A percentile compares a stretch with the other conserved stretches of the same genome.
These are phyloP conservation scores for Leishmania arabica DNA, from an alignment of 208 protist genomes.

Conservation along the genomic window DNA sequence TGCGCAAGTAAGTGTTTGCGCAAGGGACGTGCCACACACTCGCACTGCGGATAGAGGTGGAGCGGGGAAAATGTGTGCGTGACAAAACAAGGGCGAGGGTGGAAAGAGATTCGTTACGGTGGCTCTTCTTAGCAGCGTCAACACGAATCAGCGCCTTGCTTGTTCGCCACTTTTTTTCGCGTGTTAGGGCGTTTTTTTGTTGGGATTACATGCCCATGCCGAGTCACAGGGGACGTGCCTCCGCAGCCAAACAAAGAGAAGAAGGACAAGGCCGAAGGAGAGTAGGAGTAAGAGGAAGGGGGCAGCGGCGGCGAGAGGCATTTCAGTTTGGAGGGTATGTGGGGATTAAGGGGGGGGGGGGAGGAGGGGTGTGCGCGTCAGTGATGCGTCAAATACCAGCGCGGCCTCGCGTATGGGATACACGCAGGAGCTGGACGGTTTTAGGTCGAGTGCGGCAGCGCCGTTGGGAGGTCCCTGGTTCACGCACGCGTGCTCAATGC, in stretches of 20 bases:
- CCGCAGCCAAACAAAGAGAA: neutral
- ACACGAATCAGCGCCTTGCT: neutral
- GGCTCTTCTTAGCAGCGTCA: neutral
- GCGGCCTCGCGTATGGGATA: neutral
- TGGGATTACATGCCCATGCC: neutral
- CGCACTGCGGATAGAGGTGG: neutral
- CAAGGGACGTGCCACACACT: neutral
- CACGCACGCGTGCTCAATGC: neutral
- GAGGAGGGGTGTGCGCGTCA: neutral
- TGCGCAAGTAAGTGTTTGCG: neutral
- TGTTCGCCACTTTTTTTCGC: neutral
- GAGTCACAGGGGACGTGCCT: neutral
- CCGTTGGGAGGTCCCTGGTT: neutral
- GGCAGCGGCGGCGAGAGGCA: neutral
- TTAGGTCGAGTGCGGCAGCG: neutral
- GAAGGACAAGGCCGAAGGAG: neutral
- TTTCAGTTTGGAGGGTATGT: neutral
- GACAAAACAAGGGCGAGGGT: constrained; percentile 5
- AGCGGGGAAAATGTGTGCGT: neutral
- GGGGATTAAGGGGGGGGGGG: neutral
- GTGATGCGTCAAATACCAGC: neutral
- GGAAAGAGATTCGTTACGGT: neutral
- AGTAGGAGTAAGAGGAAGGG: neutral
- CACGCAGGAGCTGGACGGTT: neutral
- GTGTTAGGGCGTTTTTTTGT: neutral